Evolutionary conservation across 2,329 filamentous ascomycete genomes (phyloP).

Genomic region (Mollisia scopiformis): DNA sequence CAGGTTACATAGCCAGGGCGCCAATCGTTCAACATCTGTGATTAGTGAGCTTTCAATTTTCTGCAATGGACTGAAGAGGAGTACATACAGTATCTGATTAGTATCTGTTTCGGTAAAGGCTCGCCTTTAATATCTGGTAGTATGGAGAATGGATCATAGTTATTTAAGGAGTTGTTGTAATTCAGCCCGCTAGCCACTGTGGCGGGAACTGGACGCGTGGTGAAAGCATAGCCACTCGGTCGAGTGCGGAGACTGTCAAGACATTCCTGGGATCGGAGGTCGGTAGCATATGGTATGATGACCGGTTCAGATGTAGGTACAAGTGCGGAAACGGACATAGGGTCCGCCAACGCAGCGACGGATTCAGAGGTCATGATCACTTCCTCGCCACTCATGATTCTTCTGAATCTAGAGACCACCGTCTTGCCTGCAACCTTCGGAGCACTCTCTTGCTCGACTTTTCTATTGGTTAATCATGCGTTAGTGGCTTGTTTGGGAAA

Average conservation of each 20-base stretch:
- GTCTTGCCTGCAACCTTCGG: background rate
- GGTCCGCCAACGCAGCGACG: slow-evolving; percentile 6
- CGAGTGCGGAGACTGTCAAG: too few species aligned
- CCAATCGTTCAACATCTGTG: slow-evolving; percentile 16
- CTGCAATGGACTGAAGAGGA: background rate
- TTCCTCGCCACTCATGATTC: slow-evolving; percentile 20
- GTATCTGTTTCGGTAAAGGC: slow-evolving; percentile 15
- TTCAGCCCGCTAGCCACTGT: slow-evolving; percentile 13
- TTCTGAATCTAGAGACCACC: slow-evolving; percentile 15
- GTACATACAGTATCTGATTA: slow-evolving; percentile 22
- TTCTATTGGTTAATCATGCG: slow-evolving; percentile 1
- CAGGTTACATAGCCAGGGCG: slow-evolving; percentile 22
- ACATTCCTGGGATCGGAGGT: too few species aligned
- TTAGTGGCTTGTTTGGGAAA: background rate
- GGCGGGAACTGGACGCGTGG: background rate
- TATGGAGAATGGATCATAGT: slow-evolving; percentile 14
- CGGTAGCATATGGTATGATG: background rate
- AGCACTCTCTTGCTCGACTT: background rate
- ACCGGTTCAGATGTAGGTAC: background rate
- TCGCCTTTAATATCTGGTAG: slow-evolving; percentile 13
- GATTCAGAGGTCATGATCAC: slow-evolving; percentile 23
- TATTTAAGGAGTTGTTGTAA: slow-evolving; percentile 5
- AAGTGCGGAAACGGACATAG: background rate
- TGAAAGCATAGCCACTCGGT: background rate
- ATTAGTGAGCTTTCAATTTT: slow-evolving; percentile 1